Evolutionary conservation across 1,284 basidiomycete species (phyloP), one percentile per base, ranked within the genome.

Genomic region (Phlebopus sp.): DNA sequence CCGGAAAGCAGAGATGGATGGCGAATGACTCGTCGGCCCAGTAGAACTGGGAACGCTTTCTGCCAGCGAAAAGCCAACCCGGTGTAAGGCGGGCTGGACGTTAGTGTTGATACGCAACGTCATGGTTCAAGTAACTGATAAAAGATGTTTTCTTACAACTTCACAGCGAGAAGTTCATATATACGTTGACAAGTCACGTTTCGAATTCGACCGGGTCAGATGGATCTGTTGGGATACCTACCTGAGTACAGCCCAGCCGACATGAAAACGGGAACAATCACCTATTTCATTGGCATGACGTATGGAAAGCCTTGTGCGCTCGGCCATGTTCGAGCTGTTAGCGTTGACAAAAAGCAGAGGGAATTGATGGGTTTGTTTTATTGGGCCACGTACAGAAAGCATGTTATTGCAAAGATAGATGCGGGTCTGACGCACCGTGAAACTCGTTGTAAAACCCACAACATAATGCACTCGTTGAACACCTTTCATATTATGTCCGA

Each of bases 101-200:
- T 58, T 49, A 13, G 60, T 64, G 59, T 63, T 56, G 44, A 67
- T 63, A 55, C 54, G 53, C 49, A 68, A 52, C 25, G 63, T 53
- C 65, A 68, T 63, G 25, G 54, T 42, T 51, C 42, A 49, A 47
- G 29, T 49, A 47, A 19, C 49, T 49, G 35, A 50, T 50, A 53
- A 49, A 37, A 37, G 32, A 53, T 17, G 36, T 42, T 4, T 13
- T 18, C 8, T 9, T 5, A 17, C 3, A 38, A 36, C 27, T 29
- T 9, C 30, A 37, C 3, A 13, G 41, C 37, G 51, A 40, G 49
- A 40, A 41, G 34, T 21, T 45, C 54, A 44, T 59, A 49, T 50
- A 58, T 38, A 47, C 41, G 18, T 45, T 40, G 40, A 44, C 37
- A 11, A 13, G 59, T 62, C 60, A 63, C 49, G 59, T 63, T 65